Percentiles rank a stretch among this genome's conserved stretches.
These are phyloP conservation scores for Cochlearia excelsa DNA, from an alignment of 345 rosid genomes.

Conservation along the genomic window DNA sequence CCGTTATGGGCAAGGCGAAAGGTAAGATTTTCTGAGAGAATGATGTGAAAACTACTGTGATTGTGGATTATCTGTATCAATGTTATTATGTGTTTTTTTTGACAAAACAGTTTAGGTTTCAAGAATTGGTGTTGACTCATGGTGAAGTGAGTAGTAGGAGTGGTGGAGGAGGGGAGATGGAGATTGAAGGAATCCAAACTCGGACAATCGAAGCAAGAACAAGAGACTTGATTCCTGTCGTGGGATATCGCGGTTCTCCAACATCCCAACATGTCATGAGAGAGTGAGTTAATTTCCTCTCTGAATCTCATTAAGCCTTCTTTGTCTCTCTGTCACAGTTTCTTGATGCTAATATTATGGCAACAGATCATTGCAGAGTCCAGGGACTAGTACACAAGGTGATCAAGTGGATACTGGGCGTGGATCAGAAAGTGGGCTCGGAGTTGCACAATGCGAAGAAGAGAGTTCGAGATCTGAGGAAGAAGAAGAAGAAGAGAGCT, in stretches of 20 bases:
- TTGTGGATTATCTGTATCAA: not conserved
- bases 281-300: conserved; percentile 40
- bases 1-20: conserved; percentile 74
- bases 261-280: conserved; percentile 37
- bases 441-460: conserved; percentile 28
- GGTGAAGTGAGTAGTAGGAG: conserved; percentile 39
- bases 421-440: conserved; percentile 14
- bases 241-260: conserved; percentile 48
- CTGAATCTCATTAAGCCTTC: not conserved
- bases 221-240: conserved; percentile 64
- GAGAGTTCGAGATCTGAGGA: conserved; percentile 9
- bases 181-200: conserved; percentile 60
- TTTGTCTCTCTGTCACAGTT: conserved; percentile 6
- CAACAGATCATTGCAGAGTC: conserved; percentile 22
- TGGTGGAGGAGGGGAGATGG: conserved; percentile 59
- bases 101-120: conserved; percentile 59
- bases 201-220: conserved; percentile 61
- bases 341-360: conserved; percentile 12
- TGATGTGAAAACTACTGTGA: conserved; percentile 10
- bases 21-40: conserved; percentile 40
- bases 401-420: conserved; percentile 19
- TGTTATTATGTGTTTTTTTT: conserved; percentile 22
- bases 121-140: conserved; percentile 41
- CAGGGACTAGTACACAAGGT: conserved; percentile 4
- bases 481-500: conserved; percentile 44